phyloP scores from a whole-genome alignment of 2,329 filamentous ascomycete genomes.

The Trichoderma brevicompactum region DNA sequence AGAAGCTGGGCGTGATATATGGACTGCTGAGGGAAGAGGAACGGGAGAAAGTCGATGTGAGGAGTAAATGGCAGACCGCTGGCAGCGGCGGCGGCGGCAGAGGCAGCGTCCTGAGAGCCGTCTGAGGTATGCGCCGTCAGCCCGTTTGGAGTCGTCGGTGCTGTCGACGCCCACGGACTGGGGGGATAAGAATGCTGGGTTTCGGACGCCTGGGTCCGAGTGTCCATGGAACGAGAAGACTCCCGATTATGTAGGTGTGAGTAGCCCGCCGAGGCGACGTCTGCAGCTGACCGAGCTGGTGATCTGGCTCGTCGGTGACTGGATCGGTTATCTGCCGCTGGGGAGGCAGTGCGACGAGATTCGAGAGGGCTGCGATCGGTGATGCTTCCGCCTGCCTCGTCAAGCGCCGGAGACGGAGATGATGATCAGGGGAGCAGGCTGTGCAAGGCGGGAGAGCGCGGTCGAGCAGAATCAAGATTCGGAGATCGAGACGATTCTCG shows the following conservation, averaged over 20 bases:
- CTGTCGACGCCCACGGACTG: slow-evolving; percentile 40
- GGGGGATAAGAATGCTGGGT: slow-evolving; percentile 46
- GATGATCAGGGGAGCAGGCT: background rate
- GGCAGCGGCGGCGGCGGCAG: slow-evolving; percentile 38
- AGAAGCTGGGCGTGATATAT: slow-evolving; percentile 66
- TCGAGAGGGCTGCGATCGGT: slow-evolving; percentile 8
- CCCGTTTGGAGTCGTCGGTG: slow-evolving; percentile 36
- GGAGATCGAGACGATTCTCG: slow-evolving; percentile 2
- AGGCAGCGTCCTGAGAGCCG: slow-evolving; percentile 39
- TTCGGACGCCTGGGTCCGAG: slow-evolving; percentile 45
- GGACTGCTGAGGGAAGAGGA: slow-evolving; percentile 62
- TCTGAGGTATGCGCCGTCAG: slow-evolving; percentile 39
- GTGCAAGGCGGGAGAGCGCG: slow-evolving; percentile 8
- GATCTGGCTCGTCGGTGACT: slow-evolving; percentile 23
- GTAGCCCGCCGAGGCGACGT: slow-evolving; percentile 27
- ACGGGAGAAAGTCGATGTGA: slow-evolving; percentile 59
- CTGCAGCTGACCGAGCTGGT: slow-evolving; percentile 17
- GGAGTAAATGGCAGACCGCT: slow-evolving; percentile 44
- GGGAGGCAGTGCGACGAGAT: slow-evolving; percentile 10
- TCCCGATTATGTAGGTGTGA: slow-evolving; percentile 25
- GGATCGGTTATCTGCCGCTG: slow-evolving; percentile 6
- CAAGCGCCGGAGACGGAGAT: background rate
- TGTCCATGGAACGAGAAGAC: slow-evolving; percentile 45
- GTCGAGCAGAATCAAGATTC: background rate
- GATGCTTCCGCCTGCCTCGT: slow-evolving; percentile 3